Evolutionary conservation across 2,329 filamentous ascomycete species (phyloP).

Genomic region (Helminthosporium solani): DNA sequence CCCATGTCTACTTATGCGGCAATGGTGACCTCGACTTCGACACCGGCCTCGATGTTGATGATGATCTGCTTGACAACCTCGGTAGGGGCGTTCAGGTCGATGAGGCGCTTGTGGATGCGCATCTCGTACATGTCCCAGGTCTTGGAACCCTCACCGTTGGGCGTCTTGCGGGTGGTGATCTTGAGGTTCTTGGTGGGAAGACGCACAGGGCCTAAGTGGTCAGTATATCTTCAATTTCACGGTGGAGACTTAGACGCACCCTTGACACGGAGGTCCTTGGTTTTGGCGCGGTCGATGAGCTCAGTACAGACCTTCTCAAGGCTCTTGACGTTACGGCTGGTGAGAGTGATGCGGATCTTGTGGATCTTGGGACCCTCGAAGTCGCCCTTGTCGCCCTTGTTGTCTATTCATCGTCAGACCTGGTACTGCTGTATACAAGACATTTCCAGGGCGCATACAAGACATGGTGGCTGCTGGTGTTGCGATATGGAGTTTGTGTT

Average conservation of each 20-base stretch:
- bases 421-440: not conserved
- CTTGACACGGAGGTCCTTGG: slow-evolving; percentile 98
- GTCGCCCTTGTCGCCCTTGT: slow-evolving; percentile 92
- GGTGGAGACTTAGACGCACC: slow-evolving; percentile 35
- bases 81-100: slow-evolving; percentile 96
- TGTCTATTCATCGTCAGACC: slow-evolving; percentile 52
- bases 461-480: slow-evolving; percentile 33
- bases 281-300: slow-evolving; percentile 97
- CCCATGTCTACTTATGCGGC: slow-evolving; percentile 62
- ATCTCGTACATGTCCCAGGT: slow-evolving; percentile 99
- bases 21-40: slow-evolving; percentile 92
- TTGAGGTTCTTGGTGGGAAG: slow-evolving; percentile 96
- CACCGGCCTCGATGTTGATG: slow-evolving; percentile 92
- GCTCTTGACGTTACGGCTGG: slow-evolving; percentile 81
- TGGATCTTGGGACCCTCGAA: slow-evolving; percentile 93
- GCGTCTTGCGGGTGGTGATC: slow-evolving; percentile 98
- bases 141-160: slow-evolving; percentile 99
- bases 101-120: slow-evolving; percentile 98
- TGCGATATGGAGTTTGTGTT: slow-evolving; percentile 20
- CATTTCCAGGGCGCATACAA: slow-evolving; percentile 22
- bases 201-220: slow-evolving; percentile 72
- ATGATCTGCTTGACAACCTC: slow-evolving; percentile 98
- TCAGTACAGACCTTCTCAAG: slow-evolving; percentile 74
- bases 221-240: not conserved
- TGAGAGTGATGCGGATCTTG: slow-evolving; percentile 98